These are phyloP conservation scores for Coniochaeta hoffmannii DNA, from an alignment of 2,329 filamentous ascomycete species.

Conservation along the genomic window DNA sequence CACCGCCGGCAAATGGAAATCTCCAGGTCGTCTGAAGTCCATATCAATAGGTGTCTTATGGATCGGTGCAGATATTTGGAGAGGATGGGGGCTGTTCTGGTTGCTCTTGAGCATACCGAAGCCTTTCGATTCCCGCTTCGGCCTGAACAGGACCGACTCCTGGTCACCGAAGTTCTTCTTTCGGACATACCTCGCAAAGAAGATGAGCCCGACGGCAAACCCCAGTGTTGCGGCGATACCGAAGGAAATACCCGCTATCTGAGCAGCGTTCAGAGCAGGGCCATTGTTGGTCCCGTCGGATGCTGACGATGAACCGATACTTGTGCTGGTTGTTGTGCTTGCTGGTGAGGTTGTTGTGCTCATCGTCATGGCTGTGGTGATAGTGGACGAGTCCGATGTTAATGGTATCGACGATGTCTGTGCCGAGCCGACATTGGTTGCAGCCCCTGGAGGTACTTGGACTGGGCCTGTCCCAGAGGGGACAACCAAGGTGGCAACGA, in stretches of 20 bases:
- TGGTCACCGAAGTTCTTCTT: conserved; percentile 25
- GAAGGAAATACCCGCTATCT: conserved; percentile 52
- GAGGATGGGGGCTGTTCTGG: conserved; percentile 11
- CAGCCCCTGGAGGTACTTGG: conserved; percentile 15
- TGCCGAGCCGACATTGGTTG: conserved; percentile 1
- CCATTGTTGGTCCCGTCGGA: conserved; percentile 2
- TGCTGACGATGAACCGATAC: neutral
- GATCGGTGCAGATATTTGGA: conserved; percentile 35
- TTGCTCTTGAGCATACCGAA: conserved; percentile 14
- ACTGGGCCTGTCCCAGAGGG: conserved; percentile 27
- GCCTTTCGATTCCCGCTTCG: conserved; percentile 27
- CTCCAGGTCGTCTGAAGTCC: conserved; percentile 12
- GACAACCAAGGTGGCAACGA: conserved; percentile 48
- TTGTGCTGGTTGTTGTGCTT: conserved; percentile 1
- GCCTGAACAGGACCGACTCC: conserved; percentile 28
- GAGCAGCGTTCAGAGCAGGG: conserved; percentile 14
- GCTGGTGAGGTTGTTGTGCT: conserved; percentile 41
- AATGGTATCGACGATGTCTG: conserved; percentile 8
- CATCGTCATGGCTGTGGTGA: conserved; percentile 2
- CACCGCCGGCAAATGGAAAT: conserved; percentile 16
- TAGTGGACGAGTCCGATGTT: neutral
- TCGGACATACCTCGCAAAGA: conserved; percentile 35
- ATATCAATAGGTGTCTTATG: conserved; percentile 18
- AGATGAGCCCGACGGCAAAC: conserved; percentile 39
- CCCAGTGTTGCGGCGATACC: conserved; percentile 42